Base-by-base conservation (phyloP, 2,329 filamentous ascomycete genomes). In the Neodidymelliopsis sp. region DNA sequence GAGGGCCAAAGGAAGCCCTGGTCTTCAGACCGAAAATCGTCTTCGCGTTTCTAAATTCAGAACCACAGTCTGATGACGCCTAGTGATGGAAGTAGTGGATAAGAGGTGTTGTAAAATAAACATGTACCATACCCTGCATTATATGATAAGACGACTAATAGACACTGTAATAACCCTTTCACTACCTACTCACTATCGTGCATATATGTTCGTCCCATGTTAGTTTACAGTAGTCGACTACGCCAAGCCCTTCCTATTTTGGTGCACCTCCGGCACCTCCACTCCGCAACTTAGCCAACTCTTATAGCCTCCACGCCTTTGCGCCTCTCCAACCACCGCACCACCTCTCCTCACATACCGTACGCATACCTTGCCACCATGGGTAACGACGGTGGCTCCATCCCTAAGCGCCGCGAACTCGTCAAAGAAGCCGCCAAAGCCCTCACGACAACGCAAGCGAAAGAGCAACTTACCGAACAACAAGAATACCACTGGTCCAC, bases 331-430 rank as follows among this genome's bases (percentile, higher is more conserved):
- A 34, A 19, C 12, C 23, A 22, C 12, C 28, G 30, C 46, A 22
- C 10, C 30, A 15, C 19, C 34, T 25, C 10, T 15, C 35, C 29
- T n/a, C 24, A 25, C 11, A 13, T 23, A 34, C 27, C 31, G n/a
- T 25, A 36, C 43, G 20, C 31, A 25, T 23, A 12, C 29, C 31
- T 16, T 2, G 6, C 11, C 33, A 56, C 40, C 63, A 97, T 99
- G 94, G 94, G 94, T 71, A 99, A 99, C 77, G 94, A 99, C 73
- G 94, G 94, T 62, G 94, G 94, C 71, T 85, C 90, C 61, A 99
- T 99, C 62, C 94, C 94, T 4, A 97, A 89, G 56, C 90, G 95
- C 23, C 89, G 91, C 67, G 95, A 99, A 75, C 89, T 99, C 34
- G 94, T 99, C 72, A 96, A 96, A 75, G 88, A 93, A 74, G 91